Evolutionary conservation across 495 filamentous ascomycete species (phyloP).

Genomic region (Penicillium parvum): DNA sequence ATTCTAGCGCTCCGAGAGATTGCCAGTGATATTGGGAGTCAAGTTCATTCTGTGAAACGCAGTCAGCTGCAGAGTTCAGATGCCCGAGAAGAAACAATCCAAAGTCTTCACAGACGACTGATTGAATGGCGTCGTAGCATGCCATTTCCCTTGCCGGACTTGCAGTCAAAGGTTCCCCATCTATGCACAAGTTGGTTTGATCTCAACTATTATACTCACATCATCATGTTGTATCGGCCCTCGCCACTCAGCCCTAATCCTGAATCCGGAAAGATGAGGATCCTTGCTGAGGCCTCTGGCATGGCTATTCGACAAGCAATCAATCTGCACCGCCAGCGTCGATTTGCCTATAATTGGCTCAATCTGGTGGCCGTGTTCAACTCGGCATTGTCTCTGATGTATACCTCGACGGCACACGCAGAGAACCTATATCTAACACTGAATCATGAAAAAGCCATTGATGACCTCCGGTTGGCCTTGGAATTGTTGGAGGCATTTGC

Average conservation of each 20-base stretch:
- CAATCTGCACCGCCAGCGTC: slow-evolving; percentile 30
- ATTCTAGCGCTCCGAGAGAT: slow-evolving; percentile 33
- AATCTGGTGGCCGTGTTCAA: slow-evolving; percentile 36
- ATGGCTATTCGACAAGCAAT: slow-evolving; percentile 37
- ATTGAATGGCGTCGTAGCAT: slow-evolving; percentile 38
- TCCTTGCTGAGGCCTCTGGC: slow-evolving; percentile 29
- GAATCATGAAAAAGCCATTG: slow-evolving; percentile 22
- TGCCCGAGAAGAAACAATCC: slow-evolving; percentile 23
- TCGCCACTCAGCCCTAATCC: slow-evolving; percentile 30
- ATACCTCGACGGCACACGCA: slow-evolving; percentile 30
- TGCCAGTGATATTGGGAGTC: slow-evolving; percentile 31
- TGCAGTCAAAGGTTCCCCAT: slow-evolving; percentile 34
- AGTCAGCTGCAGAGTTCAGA: slow-evolving; percentile 9
- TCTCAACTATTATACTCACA: slow-evolving; percentile 38
- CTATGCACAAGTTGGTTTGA: slow-evolving; percentile 39
- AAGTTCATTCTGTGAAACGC: slow-evolving; percentile 21
- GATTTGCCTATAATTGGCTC: slow-evolving; percentile 41
- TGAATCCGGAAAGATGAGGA: slow-evolving; percentile 23
- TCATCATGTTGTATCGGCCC: slow-evolving; percentile 36
- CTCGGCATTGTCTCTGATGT: slow-evolving; percentile 34
- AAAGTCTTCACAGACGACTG: slow-evolving; percentile 28
- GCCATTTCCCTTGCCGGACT: slow-evolving; percentile 38
- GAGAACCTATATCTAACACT: slow-evolving; percentile 19
- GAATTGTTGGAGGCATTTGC: slow-evolving; percentile 31
- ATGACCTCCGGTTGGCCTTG: slow-evolving; percentile 29